Conservation (phyloP, 2,329 filamentous ascomycete genomes). For the Neoascochyta sp. region DNA sequence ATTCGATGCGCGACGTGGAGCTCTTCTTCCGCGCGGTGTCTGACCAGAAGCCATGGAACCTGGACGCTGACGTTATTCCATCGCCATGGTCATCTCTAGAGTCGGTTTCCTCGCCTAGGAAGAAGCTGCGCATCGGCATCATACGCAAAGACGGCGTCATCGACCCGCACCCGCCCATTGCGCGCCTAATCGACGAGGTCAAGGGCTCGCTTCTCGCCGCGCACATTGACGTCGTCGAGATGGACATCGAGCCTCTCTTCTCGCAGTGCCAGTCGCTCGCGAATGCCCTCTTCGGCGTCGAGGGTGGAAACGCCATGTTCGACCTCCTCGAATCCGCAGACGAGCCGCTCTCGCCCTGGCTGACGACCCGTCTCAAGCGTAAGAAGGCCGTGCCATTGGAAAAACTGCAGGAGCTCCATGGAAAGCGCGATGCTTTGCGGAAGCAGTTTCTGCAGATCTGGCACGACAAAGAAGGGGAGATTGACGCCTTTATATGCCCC, state of each 20-base stretch:
- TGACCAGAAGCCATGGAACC: slow-evolving; percentile 50
- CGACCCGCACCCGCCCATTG: slow-evolving; percentile 51
- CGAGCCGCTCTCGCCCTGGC: slow-evolving; percentile 60
- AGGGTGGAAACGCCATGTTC: slow-evolving; percentile 56
- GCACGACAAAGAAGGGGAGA: slow-evolving; percentile 42
- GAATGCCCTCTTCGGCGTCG: slow-evolving; percentile 56
- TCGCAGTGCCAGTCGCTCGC: slow-evolving; percentile 55
- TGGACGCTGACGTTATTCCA: slow-evolving; percentile 44
- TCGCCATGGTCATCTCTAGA: slow-evolving; percentile 38
- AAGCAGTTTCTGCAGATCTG: slow-evolving; percentile 57
- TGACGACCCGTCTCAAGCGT: slow-evolving; percentile 51
- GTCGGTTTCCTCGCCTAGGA: slow-evolving; percentile 14
- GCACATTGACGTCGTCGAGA: slow-evolving; percentile 56
- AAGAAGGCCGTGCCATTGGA: slow-evolving; percentile 47
- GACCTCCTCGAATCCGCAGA: slow-evolving; percentile 53
- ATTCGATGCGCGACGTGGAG: slow-evolving; percentile 50
- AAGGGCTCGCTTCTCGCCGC: slow-evolving; percentile 28
- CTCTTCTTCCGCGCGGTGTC: slow-evolving; percentile 54
- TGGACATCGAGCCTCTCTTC: slow-evolving; percentile 52
- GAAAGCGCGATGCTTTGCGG: slow-evolving; percentile 51
- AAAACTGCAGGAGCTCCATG: slow-evolving; percentile 52
- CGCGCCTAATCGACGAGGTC: slow-evolving; percentile 46
- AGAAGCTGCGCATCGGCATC: slow-evolving; percentile 46
- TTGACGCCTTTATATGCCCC: slow-evolving; percentile 63
- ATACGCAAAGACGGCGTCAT: slow-evolving; percentile 50